Conservation (phyloP, 2,329 filamentous ascomycete genomes). For the Thelonectria rubi region DNA sequence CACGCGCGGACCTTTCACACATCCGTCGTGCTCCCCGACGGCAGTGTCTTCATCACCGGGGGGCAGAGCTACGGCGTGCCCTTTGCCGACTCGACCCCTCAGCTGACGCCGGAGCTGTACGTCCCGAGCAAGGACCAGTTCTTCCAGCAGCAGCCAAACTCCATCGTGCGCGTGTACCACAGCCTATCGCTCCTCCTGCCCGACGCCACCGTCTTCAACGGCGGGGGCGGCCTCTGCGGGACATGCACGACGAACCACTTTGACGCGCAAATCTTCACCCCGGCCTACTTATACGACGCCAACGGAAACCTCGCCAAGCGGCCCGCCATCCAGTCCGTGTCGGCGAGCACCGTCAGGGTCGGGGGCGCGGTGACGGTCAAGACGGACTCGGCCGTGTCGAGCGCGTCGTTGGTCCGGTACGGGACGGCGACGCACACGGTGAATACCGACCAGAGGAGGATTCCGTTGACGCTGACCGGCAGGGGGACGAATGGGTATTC, state of each 20-base stretch:
- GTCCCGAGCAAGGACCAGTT: constrained; percentile 19
- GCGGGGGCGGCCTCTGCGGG: constrained; percentile 29
- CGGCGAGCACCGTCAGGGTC: constrained; percentile 6
- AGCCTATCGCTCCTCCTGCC: constrained; percentile 21
- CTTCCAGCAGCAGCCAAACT: constrained; percentile 22
- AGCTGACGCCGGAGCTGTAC: constrained; percentile 27
- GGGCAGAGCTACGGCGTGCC: constrained; percentile 42
- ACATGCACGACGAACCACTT: constrained; percentile 31
- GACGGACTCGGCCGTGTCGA: constrained; percentile 7
- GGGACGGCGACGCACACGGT: constrained; percentile 31
- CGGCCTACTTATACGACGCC: constrained; percentile 23
- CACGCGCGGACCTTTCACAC: constrained; percentile 54
- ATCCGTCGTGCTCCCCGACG: constrained; percentile 59
- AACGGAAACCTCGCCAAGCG: constrained; percentile 24
- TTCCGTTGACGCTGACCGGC: constrained; percentile 13
- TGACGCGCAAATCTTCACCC: constrained; percentile 31
- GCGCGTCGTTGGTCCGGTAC: constrained; percentile 25
- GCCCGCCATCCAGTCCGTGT: constrained; percentile 24
- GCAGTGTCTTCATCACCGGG: constrained; percentile 57
- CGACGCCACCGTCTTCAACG: constrained; percentile 28
- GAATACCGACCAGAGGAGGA: constrained; percentile 31
- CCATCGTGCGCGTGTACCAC: constrained; percentile 25
- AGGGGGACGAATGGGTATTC: constrained; percentile 23
- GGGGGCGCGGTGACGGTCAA: constrained; percentile 19
- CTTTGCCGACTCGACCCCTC: constrained; percentile 20